Evolutionary conservation across 2,329 filamentous ascomycete genomes (phyloP).

Genomic region (Thielaviopsis musarum): DNA sequence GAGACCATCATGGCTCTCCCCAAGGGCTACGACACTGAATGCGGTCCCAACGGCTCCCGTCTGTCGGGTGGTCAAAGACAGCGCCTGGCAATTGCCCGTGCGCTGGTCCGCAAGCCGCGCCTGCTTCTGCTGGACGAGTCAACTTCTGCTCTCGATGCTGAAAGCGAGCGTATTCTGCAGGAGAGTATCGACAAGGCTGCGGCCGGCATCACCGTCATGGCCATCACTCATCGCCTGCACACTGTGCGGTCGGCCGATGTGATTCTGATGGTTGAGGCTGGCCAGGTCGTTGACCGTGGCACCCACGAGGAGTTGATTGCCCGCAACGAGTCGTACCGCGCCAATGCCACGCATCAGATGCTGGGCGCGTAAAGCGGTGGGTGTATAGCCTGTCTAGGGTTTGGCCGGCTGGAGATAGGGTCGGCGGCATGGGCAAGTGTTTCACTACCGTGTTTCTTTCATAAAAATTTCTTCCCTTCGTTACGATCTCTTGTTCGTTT

Average conservation of each 20-base stretch:
- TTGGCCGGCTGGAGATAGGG: neutral
- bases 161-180: conserved; percentile 49
- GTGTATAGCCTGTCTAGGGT: neutral
- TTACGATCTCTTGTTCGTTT: neutral
- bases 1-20: conserved; percentile 47
- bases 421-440: neutral
- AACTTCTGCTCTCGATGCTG: conserved; percentile 59
- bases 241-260: conserved; percentile 39
- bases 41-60: conserved; percentile 56
- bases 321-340: conserved; percentile 33
- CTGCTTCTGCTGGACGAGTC: conserved; percentile 69
- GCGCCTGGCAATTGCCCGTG: conserved; percentile 60
- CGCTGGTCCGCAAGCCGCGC: conserved; percentile 53
- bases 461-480: neutral
- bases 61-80: conserved; percentile 70
- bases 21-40: conserved; percentile 47
- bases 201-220: conserved; percentile 37
- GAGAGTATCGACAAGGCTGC: conserved; percentile 44
- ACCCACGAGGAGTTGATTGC: conserved; percentile 37
- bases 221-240: conserved; percentile 39
- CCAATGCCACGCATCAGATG: conserved; percentile 36
- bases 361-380: conserved; percentile 16
- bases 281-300: conserved; percentile 33
- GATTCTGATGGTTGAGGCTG: conserved; percentile 40
- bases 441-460: neutral